Percentiles rank a stretch among this genome's conserved stretches.
Evolutionary conservation across 805 yeast species (phyloP).

Genomic region (Suhomyces pyralidae): DNA sequence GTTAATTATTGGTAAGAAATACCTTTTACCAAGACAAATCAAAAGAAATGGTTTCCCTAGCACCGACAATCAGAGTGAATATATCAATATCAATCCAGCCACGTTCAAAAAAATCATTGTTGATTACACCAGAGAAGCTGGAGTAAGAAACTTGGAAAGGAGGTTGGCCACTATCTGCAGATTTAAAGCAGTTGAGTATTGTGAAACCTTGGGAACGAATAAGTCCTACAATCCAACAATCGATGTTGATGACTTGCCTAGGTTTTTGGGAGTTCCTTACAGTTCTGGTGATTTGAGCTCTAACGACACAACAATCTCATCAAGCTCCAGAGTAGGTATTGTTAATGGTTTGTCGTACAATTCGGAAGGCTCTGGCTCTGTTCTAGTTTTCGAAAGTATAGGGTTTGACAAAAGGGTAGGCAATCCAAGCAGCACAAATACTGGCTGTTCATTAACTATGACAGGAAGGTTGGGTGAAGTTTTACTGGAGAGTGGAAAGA

Average conservation of each 20-base stretch:
- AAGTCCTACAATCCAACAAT: constrained; percentile 41
- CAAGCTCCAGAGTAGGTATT: constrained; percentile 52
- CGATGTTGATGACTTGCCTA: constrained; percentile 54
- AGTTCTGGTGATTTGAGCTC: constrained; percentile 29
- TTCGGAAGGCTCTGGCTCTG: constrained; percentile 82
- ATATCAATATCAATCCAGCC: constrained; percentile 47
- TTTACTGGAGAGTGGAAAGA: constrained; percentile 74
- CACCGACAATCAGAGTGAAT: constrained; percentile 20
- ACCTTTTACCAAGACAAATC: constrained; percentile 73
- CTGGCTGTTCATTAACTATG: constrained; percentile 46
- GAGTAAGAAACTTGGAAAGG: constrained; percentile 79
- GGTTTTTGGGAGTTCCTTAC: constrained; percentile 66
- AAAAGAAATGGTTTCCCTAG: constrained; percentile 59
- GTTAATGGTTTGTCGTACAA: constrained; percentile 89
- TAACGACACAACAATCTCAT: constrained; percentile 35
- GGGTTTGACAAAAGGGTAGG: constrained; percentile 49
- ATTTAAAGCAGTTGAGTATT: constrained; percentile 72
- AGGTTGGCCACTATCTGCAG: constrained; percentile 74
- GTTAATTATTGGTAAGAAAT: constrained; percentile 62
- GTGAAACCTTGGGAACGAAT: constrained; percentile 25
- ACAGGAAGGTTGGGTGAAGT: constrained; percentile 86
- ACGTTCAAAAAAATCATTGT: constrained; percentile 62
- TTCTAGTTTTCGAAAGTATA: constrained; percentile 74
- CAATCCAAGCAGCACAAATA: constrained; percentile 20
- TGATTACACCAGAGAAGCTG: constrained; percentile 79